Base-by-base conservation (phyloP, 179 eudicot species). In the Patellifolia procumbens region DNA sequence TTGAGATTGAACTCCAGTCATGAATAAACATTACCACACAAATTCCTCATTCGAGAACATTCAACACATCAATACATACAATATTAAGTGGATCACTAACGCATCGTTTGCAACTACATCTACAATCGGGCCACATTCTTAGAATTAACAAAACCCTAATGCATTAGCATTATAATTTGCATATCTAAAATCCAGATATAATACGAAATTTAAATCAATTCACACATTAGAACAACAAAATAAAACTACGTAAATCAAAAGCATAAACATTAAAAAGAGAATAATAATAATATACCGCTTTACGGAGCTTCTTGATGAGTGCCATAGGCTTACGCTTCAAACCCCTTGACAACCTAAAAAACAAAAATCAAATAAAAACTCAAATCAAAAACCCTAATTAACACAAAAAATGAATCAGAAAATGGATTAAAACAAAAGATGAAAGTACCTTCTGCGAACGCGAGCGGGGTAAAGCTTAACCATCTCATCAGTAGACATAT, bases 271-370 rank as follows among this genome's bases (percentile, higher is more conserved):
- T 7, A 42, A 2, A 51, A 64, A 10, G 20, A 61, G 24, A 7
- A 29, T n/a, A n/a, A n/a, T n/a, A n/a, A n/a, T n/a, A 8, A 22
- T 74, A 67, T 88, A 94, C 98, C 82, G 97, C 98, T 84, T 94
- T 92, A 68, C 98, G 91, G 15, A 94, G 89, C 83, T 92, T 94
- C 91, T 92, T 92, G 74, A 94, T 94, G 85, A 94, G 80, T 63
- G 98, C 98, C 98, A 94, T 89, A 5, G 97, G 96, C 92, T 94
- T 89, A 76, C 98, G 87, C 88, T 88, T 92, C 91, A 94, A 79
- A 53, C 98, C 98, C 63, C 98, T 88, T 43, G 80, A 85, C 45
- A 94, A 88, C 93, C 99, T 95, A 43, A 10, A 7, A 51, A 31
- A 4, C 31, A 67, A 37, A 16, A 65, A 7, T 42, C 1, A 48